Base-by-base conservation (phyloP, 495 filamentous ascomycete species). In the Acidomyces sp. region DNA sequence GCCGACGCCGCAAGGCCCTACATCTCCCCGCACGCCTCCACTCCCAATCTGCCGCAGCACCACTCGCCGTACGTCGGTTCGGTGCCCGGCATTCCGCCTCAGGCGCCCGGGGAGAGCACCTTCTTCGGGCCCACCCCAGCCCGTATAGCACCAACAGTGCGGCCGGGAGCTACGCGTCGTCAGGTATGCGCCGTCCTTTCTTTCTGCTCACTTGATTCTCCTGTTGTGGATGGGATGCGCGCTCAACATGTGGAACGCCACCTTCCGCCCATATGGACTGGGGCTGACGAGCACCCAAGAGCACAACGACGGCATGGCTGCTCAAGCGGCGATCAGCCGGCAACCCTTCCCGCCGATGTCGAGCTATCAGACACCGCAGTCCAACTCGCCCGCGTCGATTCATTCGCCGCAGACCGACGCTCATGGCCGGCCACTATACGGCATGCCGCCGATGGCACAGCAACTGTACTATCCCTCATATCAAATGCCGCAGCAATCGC, bases 361-460 rank as follows among this genome's bases (percentile, higher is more conserved):
- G 16, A 52, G 43, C 46, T 94, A 97, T 55, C 85, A 94, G 55
- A 93, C 88, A 2, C 86, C 88, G 12, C 85, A 94, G 64, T 93
- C 86, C 19, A 92, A 85, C 60, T 94, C 90, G 17, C 90, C 90
- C 25, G 82, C 84, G n/a, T 94, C 90, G 41, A 86, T 95, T 45
- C 80, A 87, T 39, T 95, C 90, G 13, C 79, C 82, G 4, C 85
- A 88, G 34, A 85, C 93, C 53, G 90, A 97, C 49, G 87, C 85
- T 46, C 83, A 88, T 65, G 69, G 64, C 33, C 70, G 90, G 46
- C 75, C 70, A 47, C 68, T 95, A 47, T 96, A 93, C 59, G 77
- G 73, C 12, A 83, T 85, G 47, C 82, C 84, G 25, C 64, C 82
- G 64, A 63, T 84, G 46, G 75, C 75, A 34, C 77, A 83, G 42